A percentile compares a stretch with the other conserved stretches of the same genome.
phyloP scores from a whole-genome alignment of 2,329 filamentous ascomycete species.

The Hypoxylon sp. region DNA sequence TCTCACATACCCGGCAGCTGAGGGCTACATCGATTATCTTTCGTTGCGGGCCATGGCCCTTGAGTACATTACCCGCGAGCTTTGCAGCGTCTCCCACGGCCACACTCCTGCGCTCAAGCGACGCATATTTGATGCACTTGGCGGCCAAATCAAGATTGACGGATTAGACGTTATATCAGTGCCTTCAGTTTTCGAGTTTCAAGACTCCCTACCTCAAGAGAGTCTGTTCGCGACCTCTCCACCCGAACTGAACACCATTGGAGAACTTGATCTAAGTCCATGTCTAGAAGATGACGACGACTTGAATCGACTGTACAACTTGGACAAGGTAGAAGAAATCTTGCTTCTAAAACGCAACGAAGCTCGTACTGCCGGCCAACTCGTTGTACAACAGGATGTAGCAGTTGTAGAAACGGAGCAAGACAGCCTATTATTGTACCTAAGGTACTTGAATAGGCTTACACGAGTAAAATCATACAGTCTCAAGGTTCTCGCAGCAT shows the following conservation, averaged over 20 bases:
- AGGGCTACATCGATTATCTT: conserved; percentile 83
- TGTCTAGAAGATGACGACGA: conserved; percentile 75
- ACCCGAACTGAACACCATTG: conserved; percentile 72
- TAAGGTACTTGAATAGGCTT: conserved; percentile 75
- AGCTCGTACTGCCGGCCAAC: conserved; percentile 63
- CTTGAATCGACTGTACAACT: conserved; percentile 73
- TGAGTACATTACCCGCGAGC: conserved; percentile 88
- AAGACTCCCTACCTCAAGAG: conserved; percentile 82
- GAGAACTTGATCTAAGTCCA: conserved; percentile 75
- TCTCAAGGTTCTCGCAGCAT: conserved; percentile 80
- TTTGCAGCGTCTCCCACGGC: conserved; percentile 81
- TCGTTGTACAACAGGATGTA: conserved; percentile 67
- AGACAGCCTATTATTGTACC: conserved; percentile 70
- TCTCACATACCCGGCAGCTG: conserved; percentile 75
- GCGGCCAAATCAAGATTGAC: conserved; percentile 79
- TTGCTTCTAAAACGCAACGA: conserved; percentile 79
- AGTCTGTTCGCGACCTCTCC: conserved; percentile 66
- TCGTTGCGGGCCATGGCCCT: conserved; percentile 81
- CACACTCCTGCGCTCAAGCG: conserved; percentile 79
- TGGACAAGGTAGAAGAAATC: conserved; percentile 80
- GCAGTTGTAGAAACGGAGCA: conserved; percentile 71
- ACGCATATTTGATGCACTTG: conserved; percentile 79
- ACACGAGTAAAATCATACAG: conserved; percentile 70
- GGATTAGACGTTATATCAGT: conserved; percentile 77
- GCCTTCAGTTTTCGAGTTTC: conserved; percentile 88